Percentiles rank a stretch among this genome's conserved stretches.
phyloP scores from a whole-genome alignment of 208 protist species.

The Chromosphaera perkinsii region DNA sequence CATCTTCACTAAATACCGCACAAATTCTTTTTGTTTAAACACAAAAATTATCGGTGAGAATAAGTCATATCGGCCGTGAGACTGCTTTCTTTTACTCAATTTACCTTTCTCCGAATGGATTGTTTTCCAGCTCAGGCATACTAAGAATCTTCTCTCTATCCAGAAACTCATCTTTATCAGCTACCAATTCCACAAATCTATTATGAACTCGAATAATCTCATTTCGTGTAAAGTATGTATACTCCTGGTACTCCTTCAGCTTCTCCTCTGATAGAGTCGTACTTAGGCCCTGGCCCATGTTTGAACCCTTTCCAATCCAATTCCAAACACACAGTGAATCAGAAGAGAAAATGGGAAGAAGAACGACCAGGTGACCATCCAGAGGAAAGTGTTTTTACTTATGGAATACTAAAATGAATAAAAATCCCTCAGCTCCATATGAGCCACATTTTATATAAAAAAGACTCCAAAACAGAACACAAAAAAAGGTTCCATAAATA shows the following conservation, averaged over 20 bases:
- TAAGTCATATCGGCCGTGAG: no score
- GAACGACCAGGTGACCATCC: no score
- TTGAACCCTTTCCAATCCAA: neutral
- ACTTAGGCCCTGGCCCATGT: neutral
- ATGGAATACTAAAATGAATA: no score
- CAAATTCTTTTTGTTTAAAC: no score
- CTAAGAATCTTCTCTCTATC: neutral
- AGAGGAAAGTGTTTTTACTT: no score
- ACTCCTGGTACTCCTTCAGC: conserved; percentile 2
- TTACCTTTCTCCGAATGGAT: conserved; percentile 2
- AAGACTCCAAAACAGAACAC: no score
- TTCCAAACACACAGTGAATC: neutral
- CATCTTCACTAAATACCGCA: conserved; percentile 12
- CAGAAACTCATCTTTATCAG: neutral
- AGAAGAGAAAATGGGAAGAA: no score
- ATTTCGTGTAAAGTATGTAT: conserved; percentile 1
- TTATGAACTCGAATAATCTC: neutral
- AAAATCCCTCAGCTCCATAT: no score
- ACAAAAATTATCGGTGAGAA: no score
- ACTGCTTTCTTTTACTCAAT: no score
- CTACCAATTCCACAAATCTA: neutral
- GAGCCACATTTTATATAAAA: no score
- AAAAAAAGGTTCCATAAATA: no score
- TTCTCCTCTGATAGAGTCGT: neutral
- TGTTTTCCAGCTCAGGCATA: neutral